A percentile compares a stretch with the other conserved stretches of the same genome.
Conservation (phyloP, 805 yeast species). For the Debaryomyces castellii region DNA sequence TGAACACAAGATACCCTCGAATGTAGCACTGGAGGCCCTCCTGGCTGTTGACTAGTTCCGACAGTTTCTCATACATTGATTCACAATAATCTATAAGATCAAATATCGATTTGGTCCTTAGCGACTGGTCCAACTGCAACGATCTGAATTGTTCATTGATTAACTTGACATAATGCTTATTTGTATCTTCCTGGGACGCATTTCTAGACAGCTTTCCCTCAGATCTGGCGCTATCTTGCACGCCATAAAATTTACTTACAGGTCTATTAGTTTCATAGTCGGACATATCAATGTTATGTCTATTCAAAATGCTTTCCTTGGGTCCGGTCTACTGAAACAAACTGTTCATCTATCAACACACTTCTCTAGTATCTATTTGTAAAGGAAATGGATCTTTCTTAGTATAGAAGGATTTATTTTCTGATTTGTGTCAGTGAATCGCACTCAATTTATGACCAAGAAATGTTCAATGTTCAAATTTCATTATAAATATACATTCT, state of each 20-base stretch:
- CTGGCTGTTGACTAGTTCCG: conserved; percentile 9
- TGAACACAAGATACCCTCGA: conserved; percentile 40
- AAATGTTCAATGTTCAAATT: too few relatives aligned
- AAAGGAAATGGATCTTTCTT: background rate
- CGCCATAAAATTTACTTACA: background rate
- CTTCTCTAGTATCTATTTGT: background rate
- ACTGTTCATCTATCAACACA: background rate
- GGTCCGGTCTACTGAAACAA: background rate
- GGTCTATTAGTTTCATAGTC: background rate
- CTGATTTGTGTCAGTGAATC: background rate
- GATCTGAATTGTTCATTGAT: conserved; percentile 36
- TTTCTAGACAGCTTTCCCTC: background rate
- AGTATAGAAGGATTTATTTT: background rate
- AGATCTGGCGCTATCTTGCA: background rate
- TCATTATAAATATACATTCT: background rate
- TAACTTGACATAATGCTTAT: conserved; percentile 21
- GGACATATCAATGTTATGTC: background rate
- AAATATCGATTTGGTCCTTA: conserved; percentile 34
- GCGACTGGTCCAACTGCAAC: conserved; percentile 32
- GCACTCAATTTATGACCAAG: background rate
- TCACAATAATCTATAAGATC: conserved; percentile 44
- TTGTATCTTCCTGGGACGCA: conserved; percentile 8
- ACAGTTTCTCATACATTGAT: conserved; percentile 33
- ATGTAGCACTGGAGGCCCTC: conserved; percentile 26
- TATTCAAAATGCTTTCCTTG: background rate